A percentile compares a stretch with the other conserved stretches of the same genome.
Conservation (phyloP, 768 basidiomycete species). For the Tulasnella sp. region DNA sequence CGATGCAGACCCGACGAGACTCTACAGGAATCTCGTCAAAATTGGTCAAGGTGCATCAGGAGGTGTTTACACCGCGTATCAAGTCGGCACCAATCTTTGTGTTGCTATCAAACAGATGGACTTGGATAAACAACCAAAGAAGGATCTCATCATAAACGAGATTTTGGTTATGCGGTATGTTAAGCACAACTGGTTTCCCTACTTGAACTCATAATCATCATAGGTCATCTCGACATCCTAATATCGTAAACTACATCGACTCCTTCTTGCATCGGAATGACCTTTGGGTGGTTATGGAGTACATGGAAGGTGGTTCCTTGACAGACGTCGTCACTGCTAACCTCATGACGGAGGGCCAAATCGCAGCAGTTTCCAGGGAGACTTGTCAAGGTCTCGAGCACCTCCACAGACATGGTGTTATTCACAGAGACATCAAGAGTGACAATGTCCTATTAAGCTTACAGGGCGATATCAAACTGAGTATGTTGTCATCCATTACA, state of each 20-base stretch:
- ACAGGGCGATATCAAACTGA: constrained; percentile 94
- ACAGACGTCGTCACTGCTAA: constrained; percentile 95
- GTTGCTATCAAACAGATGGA: constrained; percentile 99
- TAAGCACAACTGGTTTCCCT: too few relatives aligned
- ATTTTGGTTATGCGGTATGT: constrained; percentile 99
- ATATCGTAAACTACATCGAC: constrained; percentile 99
- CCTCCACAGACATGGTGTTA: constrained; percentile 90
- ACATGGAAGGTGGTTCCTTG: constrained; percentile 82
- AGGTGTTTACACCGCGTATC: constrained; percentile 96
- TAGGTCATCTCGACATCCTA: constrained; percentile 91
- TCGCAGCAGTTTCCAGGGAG: constrained; percentile 90
- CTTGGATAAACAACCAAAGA: constrained; percentile 98
- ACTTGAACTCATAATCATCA: too few relatives aligned
- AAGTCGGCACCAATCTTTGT: constrained; percentile 83
- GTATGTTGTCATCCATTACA: constrained; percentile 38
- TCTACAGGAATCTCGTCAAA: constrained; percentile 88
- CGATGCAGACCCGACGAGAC: constrained; percentile 87
- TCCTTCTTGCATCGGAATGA: constrained; percentile 97
- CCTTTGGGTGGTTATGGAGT: constrained; percentile 99
- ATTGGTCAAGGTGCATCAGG: constrained; percentile 98
- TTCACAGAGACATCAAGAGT: constrained; percentile 98
- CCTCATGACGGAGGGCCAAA: constrained; percentile 97
- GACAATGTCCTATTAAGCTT: constrained; percentile 91
- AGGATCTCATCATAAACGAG: constrained; percentile 99
- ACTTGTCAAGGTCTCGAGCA: constrained; percentile 88